These are phyloP conservation scores for Peronospora belbahrii DNA, from an alignment of 352 stramenopile species.

Conservation along the genomic window DNA sequence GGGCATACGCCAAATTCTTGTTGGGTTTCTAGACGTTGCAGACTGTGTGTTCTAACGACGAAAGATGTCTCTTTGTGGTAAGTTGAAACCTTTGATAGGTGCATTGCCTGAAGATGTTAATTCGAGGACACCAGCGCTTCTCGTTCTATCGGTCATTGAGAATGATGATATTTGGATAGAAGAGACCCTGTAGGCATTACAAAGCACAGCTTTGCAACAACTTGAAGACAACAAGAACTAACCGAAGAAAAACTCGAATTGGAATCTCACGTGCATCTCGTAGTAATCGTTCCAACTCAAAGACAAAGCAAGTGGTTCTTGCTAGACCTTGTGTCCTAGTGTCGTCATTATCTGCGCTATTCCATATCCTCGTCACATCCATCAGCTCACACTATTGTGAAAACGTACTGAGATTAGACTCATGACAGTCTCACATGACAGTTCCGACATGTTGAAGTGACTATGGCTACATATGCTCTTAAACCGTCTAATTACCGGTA, in stretches of 20 bases:
- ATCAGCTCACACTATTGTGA: too few relatives aligned
- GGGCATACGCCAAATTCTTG: conserved; percentile 84
- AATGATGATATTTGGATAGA: conserved; percentile 65
- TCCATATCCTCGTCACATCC: too few relatives aligned
- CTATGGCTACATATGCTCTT: not conserved
- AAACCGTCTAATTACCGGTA: too few relatives aligned
- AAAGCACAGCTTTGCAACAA: too few relatives aligned
- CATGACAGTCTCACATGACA: conserved; percentile 35
- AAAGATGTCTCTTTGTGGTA: conserved; percentile 24
- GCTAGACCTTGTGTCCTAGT: too few relatives aligned
- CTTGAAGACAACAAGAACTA: not conserved
- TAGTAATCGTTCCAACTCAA: too few relatives aligned
- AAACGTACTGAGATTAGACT: too few relatives aligned
- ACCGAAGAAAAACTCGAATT: too few relatives aligned
- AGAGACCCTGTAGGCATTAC: too few relatives aligned
- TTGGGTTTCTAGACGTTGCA: conserved; percentile 89
- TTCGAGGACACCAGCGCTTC: conserved; percentile 56
- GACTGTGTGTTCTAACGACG: conserved; percentile 28
- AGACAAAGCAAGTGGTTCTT: too few relatives aligned
- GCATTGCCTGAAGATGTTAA: conserved; percentile 68
- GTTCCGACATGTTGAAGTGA: not conserved
- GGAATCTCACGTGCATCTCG: too few relatives aligned
- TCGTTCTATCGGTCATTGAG: conserved; percentile 68
- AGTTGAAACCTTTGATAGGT: conserved; percentile 74
- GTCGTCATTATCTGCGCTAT: too few relatives aligned